Percentiles rank a stretch among this genome's conserved stretches.
Conservation (phyloP, 1,284 basidiomycete species). For the Coniophora puteana region DNA sequence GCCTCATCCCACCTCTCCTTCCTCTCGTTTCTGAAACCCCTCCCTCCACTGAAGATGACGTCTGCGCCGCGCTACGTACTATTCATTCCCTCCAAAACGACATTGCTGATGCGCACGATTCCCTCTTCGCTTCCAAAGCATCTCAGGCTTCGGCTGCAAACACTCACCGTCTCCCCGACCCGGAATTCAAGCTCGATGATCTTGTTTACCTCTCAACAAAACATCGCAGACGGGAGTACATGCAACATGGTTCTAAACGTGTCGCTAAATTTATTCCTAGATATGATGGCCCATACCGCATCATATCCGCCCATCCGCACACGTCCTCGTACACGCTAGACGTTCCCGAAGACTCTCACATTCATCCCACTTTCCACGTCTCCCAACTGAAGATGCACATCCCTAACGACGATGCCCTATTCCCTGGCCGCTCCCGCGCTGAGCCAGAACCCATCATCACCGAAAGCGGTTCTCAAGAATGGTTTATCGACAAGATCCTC, state of each 20-base stretch:
- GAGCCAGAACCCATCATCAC: slow-evolving; percentile 12
- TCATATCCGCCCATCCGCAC: slow-evolving; percentile 4
- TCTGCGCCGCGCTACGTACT: neutral
- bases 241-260: slow-evolving; percentile 14
- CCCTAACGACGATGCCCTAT: slow-evolving; percentile 10
- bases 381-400: slow-evolving; percentile 14
- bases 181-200: slow-evolving; percentile 19
- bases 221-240: slow-evolving; percentile 16
- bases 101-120: slow-evolving; percentile 12
- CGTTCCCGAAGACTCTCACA: slow-evolving; percentile 9
- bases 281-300: slow-evolving; percentile 21
- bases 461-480: slow-evolving; percentile 9
- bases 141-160: slow-evolving; percentile 13
- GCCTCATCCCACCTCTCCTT: slow-evolving; percentile 20
- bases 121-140: slow-evolving; percentile 12
- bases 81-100: neutral
- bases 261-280: slow-evolving; percentile 27
- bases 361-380: slow-evolving; percentile 11
- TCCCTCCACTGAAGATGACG: neutral
- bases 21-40: neutral
- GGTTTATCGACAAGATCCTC: slow-evolving; percentile 7
- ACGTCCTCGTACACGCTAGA: slow-evolving; percentile 8
- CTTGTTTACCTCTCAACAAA: slow-evolving; percentile 30
- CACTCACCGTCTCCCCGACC: slow-evolving; percentile 4
- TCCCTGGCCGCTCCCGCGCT: slow-evolving; percentile 5